Percentiles rank a stretch among this genome's conserved stretches.
These are phyloP conservation scores for Hanseniaspora thailandica DNA, from an alignment of 805 yeast species.

Conservation along the genomic window DNA sequence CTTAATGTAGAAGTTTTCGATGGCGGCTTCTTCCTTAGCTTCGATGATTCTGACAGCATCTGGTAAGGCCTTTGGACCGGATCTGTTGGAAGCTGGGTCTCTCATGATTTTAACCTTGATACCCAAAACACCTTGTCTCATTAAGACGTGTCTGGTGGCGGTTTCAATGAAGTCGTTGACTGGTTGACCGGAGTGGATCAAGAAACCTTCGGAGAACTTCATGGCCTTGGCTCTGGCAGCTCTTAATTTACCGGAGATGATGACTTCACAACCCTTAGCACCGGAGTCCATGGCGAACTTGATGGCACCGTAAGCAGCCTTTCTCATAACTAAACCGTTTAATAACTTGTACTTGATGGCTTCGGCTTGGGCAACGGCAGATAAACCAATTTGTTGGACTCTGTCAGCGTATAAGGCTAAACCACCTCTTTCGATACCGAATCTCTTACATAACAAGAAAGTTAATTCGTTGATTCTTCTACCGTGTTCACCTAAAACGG, in stretches of 20 bases:
- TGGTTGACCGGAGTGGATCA: slow-evolving; percentile 99
- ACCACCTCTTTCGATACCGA: slow-evolving; percentile 87
- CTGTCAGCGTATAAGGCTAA: slow-evolving; percentile 95
- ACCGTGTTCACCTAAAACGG: slow-evolving; percentile 98
- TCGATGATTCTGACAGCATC: slow-evolving; percentile 85
- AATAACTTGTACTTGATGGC: slow-evolving; percentile 95
- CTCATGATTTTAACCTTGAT: slow-evolving; percentile 98
- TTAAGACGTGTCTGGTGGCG: slow-evolving; percentile 98
- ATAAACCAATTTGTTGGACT: slow-evolving; percentile 98
- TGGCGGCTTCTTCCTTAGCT: slow-evolving; percentile 85
- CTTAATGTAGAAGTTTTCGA: slow-evolving; percentile 72
- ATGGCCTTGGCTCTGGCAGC: slow-evolving; percentile 99
- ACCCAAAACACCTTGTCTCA: slow-evolving; percentile 99
- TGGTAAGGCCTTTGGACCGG: slow-evolving; percentile 87
- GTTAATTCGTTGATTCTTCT: slow-evolving; percentile 99
- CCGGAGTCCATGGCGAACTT: slow-evolving; percentile 99
- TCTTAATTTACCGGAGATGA: slow-evolving; percentile 98
- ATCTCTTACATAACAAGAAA: slow-evolving; percentile 95
- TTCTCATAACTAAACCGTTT: slow-evolving; percentile 98
- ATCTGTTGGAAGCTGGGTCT: slow-evolving; percentile 81
- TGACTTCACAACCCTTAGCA: slow-evolving; percentile 99
- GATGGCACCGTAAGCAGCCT: slow-evolving; percentile 99
- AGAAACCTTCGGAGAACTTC: slow-evolving; percentile 99
- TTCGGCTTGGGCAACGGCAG: slow-evolving; percentile 99
- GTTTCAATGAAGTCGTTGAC: slow-evolving; percentile 95